Conservation (phyloP, 163 green algal genomes). For the Trebouxiophyceae sp. region DNA sequence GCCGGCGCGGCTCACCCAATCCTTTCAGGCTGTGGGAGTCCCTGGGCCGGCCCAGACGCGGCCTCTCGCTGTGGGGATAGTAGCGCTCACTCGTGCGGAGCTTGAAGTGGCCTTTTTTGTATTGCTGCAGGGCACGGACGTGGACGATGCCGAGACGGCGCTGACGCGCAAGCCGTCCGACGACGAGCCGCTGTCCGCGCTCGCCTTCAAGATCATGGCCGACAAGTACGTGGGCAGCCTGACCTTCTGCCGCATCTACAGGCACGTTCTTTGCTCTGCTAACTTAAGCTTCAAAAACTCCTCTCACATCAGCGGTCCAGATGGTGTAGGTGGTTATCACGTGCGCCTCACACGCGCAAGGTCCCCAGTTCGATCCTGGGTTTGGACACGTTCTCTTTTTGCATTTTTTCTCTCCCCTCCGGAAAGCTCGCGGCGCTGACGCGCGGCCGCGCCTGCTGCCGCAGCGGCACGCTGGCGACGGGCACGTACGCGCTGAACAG, state of each 20-base stretch:
- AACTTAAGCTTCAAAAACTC: too few species aligned
- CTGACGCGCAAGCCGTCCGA: constrained; percentile 71
- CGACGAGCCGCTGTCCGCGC: constrained; percentile 80
- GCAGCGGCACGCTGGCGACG: constrained; percentile 3
- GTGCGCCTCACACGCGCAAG: too few species aligned
- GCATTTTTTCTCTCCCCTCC: too few species aligned
- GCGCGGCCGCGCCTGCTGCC: neutral
- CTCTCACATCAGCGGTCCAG: too few species aligned
- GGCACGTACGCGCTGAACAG: constrained; percentile 86
- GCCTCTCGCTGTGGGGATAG: too few species aligned
- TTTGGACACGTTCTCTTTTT: too few species aligned
- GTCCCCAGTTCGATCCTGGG: too few species aligned
- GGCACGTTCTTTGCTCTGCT: constrained; percentile 12
- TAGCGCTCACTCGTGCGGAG: too few species aligned
- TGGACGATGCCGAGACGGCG: constrained; percentile 65
- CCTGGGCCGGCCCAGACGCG: too few species aligned
- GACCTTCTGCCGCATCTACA: constrained; percentile 97
- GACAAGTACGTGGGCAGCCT: constrained; percentile 94
- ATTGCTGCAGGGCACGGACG: constrained; percentile 49
- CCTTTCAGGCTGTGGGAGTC: neutral
- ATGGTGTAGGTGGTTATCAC: too few species aligned
- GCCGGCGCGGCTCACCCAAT: neutral
- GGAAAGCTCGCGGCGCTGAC: too few species aligned
- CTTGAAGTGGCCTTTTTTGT: too few species aligned
- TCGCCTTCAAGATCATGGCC: constrained; percentile 99